Base-by-base conservation (phyloP, 306 rosid species). In the Vigna hirtella region DNA sequence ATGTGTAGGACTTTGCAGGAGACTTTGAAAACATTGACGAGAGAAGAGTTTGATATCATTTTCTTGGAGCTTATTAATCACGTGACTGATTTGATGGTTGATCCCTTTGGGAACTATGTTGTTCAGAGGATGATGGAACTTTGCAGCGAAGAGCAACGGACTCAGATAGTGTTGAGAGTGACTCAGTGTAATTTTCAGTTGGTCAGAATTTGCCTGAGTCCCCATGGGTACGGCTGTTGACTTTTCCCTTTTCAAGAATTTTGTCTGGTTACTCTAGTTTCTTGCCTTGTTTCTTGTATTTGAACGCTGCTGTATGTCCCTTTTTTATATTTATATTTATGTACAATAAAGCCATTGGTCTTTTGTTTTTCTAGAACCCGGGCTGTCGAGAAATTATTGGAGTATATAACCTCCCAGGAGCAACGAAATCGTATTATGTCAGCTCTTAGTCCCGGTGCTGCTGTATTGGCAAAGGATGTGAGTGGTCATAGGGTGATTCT, bases 401-500 rank as follows among this genome's bases (percentile, higher is more conserved):
- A 84, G 74, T 70, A 79, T 80, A 71, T 86, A 36, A 77, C 85
- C 6, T 79, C 72, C 5, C 43, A 49, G 63, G 51, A 77, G 58
- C 93, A 90, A 81, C 17, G 82, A 45, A 12, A 49, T 36, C 16
- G 73, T 2, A 32, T 88, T 47, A 72, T 86, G 81, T 18, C 66
- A 9, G 87, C 88, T 70, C 56, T 92, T 12, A 48, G 26, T 26
- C 78, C 87, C 4, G 82, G 81, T 80, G 84, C 72, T 57, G 81
- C 56, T 66, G 66, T 49, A 30, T 80, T 92, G 77, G 76, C 84
- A 13, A 90, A 65, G 57, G 88, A 86, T 73, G 24, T 16, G 1
- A 87, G 82, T 73, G 93, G 91, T 70, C 87, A 88, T 47, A 88
- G 88, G 53, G 91, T 88, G 52, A 69, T 88, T 48, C 77, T 83